These are phyloP conservation scores for Flaveria linearis DNA, from an alignment of 129 eudicot species.

Conservation along the genomic window DNA sequence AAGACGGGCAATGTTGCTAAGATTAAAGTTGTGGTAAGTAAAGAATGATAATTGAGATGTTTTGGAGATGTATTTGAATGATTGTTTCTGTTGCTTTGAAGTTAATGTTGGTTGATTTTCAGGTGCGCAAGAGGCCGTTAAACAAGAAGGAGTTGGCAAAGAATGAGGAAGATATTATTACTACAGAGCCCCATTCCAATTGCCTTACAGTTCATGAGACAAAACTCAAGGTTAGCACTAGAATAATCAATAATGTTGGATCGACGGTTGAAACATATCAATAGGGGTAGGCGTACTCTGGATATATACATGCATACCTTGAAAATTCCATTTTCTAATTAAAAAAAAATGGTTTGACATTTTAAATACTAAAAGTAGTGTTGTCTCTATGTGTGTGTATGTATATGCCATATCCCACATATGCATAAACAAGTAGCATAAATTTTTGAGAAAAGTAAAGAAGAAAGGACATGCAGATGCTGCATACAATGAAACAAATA, in stretches of 20 bases:
- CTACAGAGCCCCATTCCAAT: constrained; percentile 57
- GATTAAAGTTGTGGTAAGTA: constrained; percentile 97
- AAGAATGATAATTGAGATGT: too few relatives aligned
- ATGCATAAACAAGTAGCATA: not conserved
- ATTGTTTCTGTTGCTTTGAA: constrained; percentile 1
- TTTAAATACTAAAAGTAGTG: not conserved
- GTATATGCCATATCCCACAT: not conserved
- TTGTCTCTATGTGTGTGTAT: not conserved
- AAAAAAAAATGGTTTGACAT: not conserved
- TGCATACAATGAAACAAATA: constrained; percentile 22
- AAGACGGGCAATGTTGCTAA: constrained; percentile 84
- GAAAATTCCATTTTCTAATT: not conserved
- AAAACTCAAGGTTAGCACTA: constrained; percentile 76
- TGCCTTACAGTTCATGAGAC: constrained; percentile 86
- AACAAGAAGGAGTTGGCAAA: constrained; percentile 90
- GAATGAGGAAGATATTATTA: constrained; percentile 91
- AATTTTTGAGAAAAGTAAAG: constrained; percentile 13
- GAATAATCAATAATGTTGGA: not conserved
- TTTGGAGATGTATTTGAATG: too few relatives aligned
- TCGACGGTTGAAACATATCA: not conserved
- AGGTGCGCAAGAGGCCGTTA: constrained; percentile 97
- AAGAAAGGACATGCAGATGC: constrained; percentile 6
- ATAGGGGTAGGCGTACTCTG: not conserved
- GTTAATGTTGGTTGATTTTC: constrained; percentile 33
- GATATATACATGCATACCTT: not conserved